A percentile compares a stretch with the other conserved stretches of the same genome.
Evolutionary conservation across 164 flowering plant species (phyloP).

Genomic region (Magnolia kwangsiensis): DNA sequence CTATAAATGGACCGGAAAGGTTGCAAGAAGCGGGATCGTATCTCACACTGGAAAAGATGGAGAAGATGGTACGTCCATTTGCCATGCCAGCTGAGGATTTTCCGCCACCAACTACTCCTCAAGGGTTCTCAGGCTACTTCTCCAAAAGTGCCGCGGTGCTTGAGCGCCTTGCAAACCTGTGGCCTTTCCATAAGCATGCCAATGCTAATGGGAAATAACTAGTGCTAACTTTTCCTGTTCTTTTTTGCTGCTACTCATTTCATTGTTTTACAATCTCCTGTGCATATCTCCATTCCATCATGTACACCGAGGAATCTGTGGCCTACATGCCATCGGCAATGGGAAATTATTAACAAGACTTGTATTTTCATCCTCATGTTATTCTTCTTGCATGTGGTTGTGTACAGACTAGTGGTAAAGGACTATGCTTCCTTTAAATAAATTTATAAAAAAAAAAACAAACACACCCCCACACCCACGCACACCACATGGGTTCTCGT

Average conservation of each 20-base stretch:
- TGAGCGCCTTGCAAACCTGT: constrained; percentile 86
- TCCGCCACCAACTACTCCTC: constrained; percentile 74
- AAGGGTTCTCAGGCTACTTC: constrained; percentile 94
- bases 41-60: constrained; percentile 83
- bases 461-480: no score
- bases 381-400: not conserved
- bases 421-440: no score
- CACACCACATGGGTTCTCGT: no score
- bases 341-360: not conserved
- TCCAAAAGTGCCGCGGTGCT: constrained; percentile 80
- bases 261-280: not conserved
- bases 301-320: not conserved
- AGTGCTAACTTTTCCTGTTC: not conserved
- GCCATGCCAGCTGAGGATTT: constrained; percentile 99
- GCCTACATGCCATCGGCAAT: not conserved
- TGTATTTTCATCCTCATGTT: no score
- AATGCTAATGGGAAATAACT: constrained; percentile 42
- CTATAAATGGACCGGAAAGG: constrained; percentile 98
- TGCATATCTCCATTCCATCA: no score
- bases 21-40: constrained; percentile 88
- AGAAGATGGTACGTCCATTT: constrained; percentile 79
- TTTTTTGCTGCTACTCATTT: not conserved
- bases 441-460: no score
- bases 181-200: constrained; percentile 88
- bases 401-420: not conserved